A percentile compares a stretch with the other conserved stretches of the same genome.
Conservation (phyloP, 768 basidiomycete genomes). For the Pholiota molesta region DNA sequence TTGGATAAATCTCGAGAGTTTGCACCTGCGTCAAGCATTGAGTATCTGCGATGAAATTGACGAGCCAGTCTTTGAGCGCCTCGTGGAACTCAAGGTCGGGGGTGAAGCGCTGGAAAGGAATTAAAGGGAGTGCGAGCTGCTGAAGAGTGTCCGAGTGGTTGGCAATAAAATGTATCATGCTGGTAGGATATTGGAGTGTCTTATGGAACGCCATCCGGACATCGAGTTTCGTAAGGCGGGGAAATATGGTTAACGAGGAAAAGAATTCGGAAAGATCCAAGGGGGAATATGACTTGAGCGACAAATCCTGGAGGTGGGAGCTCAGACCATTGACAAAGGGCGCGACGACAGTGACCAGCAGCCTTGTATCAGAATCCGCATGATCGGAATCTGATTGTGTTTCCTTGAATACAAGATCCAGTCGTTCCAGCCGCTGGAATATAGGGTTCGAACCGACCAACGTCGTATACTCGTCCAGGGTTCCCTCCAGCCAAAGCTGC, state of each 20-base stretch:
- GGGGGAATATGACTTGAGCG: slow-evolving; percentile 42
- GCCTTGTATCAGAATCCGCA: neutral
- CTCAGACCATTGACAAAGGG: slow-evolving; percentile 43
- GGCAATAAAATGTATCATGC: slow-evolving; percentile 36
- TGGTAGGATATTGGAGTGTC: slow-evolving; percentile 38
- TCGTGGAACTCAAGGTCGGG: slow-evolving; percentile 33
- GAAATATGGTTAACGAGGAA: slow-evolving; percentile 32
- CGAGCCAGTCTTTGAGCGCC: slow-evolving; percentile 39
- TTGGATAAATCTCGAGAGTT: slow-evolving; percentile 46
- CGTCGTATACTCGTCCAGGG: slow-evolving; percentile 35
- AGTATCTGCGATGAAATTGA: slow-evolving; percentile 27
- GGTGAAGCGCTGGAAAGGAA: slow-evolving; percentile 34
- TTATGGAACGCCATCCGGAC: slow-evolving; percentile 44
- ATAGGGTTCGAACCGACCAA: slow-evolving; percentile 34
- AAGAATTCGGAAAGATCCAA: slow-evolving; percentile 46
- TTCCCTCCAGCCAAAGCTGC: slow-evolving; percentile 39
- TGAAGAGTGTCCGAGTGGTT: slow-evolving; percentile 33
- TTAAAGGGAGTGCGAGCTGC: slow-evolving; percentile 40
- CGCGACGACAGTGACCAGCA: slow-evolving; percentile 30
- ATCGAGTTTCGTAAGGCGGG: slow-evolving; percentile 33
- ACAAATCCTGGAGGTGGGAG: slow-evolving; percentile 36
- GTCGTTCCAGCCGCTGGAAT: slow-evolving; percentile 34
- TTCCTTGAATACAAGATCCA: slow-evolving; percentile 41
- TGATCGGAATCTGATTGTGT: neutral
- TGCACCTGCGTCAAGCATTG: slow-evolving; percentile 32